phyloP scores from a whole-genome alignment of 495 filamentous ascomycete genomes.

The Neurospora terricola region DNA sequence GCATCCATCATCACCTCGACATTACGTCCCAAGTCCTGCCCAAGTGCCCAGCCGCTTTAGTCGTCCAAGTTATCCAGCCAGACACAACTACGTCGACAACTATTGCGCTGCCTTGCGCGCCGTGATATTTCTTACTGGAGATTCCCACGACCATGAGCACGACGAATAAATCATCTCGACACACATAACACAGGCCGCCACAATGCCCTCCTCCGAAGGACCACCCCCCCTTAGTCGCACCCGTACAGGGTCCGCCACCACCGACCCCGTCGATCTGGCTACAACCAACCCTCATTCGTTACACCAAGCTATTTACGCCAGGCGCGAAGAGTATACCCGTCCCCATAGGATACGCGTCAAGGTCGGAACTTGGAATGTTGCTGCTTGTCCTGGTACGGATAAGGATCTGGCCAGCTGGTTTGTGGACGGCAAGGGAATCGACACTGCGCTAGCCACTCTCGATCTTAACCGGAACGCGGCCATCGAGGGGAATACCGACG shows the following conservation, averaged over 20 bases:
- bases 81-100: background rate
- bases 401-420: constrained; percentile 84
- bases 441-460: constrained; percentile 46
- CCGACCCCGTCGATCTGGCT: constrained; percentile 26
- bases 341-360: constrained; percentile 66
- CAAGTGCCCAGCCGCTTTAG: background rate
- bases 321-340: constrained; percentile 67
- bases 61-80: background rate
- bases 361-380: constrained; percentile 92
- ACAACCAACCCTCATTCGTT: constrained; percentile 34
- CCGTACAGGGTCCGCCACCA: constrained; percentile 13
- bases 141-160: background rate
- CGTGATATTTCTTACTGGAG: background rate
- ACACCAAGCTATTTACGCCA: constrained; percentile 49
- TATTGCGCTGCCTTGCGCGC: background rate
- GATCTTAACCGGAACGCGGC: constrained; percentile 26
- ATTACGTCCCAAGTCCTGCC: background rate
- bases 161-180: background rate
- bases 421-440: constrained; percentile 60
- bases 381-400: constrained; percentile 68
- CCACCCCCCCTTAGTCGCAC: constrained; percentile 6
- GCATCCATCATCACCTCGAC: background rate
- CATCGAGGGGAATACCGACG: constrained; percentile 9
- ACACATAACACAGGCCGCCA: background rate
- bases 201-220: constrained; percentile 21